Conservation (phyloP, 2,329 filamentous ascomycete species). For the Rhynchosporium graminicola region DNA sequence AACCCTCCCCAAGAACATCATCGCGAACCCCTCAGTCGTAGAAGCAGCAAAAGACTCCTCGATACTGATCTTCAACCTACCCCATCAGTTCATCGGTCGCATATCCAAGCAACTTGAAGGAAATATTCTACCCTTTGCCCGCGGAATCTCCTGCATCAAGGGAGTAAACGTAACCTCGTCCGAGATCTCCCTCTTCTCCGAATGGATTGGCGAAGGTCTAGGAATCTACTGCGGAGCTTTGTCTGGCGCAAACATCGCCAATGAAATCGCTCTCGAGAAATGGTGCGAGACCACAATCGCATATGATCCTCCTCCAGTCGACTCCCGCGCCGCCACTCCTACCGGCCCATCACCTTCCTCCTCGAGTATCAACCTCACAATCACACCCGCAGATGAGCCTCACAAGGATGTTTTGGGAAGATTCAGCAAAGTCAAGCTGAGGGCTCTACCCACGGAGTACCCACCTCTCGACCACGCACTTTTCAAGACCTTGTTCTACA, state of each 20-base stretch:
- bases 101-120: slow-evolving; percentile 84
- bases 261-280: slow-evolving; percentile 91
- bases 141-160: slow-evolving; percentile 97
- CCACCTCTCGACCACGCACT: slow-evolving; percentile 83
- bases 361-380: slow-evolving; percentile 52
- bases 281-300: slow-evolving; percentile 97
- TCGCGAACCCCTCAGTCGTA: slow-evolving; percentile 78
- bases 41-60: slow-evolving; percentile 82
- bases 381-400: slow-evolving; percentile 48
- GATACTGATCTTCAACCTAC: slow-evolving; percentile 93
- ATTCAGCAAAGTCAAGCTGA: slow-evolving; percentile 68
- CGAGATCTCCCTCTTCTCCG: slow-evolving; percentile 86
- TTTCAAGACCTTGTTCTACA: slow-evolving; percentile 85
- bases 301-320: slow-evolving; percentile 88
- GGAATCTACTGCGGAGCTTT: slow-evolving; percentile 97
- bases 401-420: slow-evolving; percentile 71
- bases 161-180: slow-evolving; percentile 90
- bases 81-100: slow-evolving; percentile 91
- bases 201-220: slow-evolving; percentile 87
- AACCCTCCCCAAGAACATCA: slow-evolving; percentile 75
- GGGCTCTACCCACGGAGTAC: slow-evolving; percentile 77
- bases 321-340: slow-evolving; percentile 74
- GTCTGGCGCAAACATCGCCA: slow-evolving; percentile 94
- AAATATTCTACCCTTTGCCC: slow-evolving; percentile 86
- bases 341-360: slow-evolving; percentile 51